Evolutionary conservation across 371 early-diverging fungal species (phyloP).

Genomic region (Zychaea mexicana): DNA sequence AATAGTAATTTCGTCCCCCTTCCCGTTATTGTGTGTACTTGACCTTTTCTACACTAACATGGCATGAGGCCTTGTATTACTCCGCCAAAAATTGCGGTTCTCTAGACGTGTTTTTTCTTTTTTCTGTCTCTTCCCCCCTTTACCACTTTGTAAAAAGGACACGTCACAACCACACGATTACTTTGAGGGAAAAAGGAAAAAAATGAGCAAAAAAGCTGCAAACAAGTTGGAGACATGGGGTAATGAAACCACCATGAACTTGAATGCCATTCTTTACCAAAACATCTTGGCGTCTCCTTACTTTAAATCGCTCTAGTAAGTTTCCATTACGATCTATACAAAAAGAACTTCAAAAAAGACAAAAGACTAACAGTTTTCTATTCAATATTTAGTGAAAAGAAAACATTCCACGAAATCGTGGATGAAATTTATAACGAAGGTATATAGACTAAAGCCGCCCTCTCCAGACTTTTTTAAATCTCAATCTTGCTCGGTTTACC

Average conservation of each 20-base stretch:
- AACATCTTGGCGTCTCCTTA: conserved; percentile 75
- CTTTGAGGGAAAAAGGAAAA: neutral
- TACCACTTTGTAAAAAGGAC: too few species aligned
- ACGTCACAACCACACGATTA: too few species aligned
- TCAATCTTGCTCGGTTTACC: too few species aligned
- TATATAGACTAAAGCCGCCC: conserved; percentile 19
- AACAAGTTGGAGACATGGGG: conserved; percentile 77
- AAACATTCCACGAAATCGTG: conserved; percentile 82
- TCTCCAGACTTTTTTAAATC: too few species aligned
- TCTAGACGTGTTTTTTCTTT: too few species aligned
- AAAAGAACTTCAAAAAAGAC: too few species aligned
- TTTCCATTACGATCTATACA: conserved; percentile 4
- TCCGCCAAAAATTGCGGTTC: too few species aligned
- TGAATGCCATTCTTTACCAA: conserved; percentile 76
- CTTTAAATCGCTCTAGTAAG: conserved; percentile 71
- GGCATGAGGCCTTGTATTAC: too few species aligned
- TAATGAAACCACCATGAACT: conserved; percentile 83
- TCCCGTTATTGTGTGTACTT: too few species aligned
- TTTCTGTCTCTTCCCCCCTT: too few species aligned
- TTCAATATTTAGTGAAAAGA: conserved; percentile 56
- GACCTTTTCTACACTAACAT: too few species aligned
- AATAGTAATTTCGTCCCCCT: too few species aligned
- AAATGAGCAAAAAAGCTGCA: conserved; percentile 42
- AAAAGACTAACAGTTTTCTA: neutral
- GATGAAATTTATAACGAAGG: conserved; percentile 83